Base-by-base conservation (phyloP, 1,284 basidiomycete genomes). In the Tilletiopsis washingtonensis region DNA sequence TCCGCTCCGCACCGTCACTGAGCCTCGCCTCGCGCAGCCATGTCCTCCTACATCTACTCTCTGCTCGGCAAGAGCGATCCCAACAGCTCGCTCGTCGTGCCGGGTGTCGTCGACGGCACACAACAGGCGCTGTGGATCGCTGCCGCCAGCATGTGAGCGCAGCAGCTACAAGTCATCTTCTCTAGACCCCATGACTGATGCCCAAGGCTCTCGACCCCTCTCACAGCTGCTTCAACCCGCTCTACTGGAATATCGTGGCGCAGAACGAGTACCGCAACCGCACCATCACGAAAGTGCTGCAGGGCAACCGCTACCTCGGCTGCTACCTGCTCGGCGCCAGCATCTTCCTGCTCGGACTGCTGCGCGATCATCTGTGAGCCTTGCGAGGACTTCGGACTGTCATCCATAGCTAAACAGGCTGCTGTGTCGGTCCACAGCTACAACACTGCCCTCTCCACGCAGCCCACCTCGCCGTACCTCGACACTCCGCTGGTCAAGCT, bases 231-330 rank as follows among this genome's bases (percentile, higher is more conserved):
- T 45, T 45, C 34, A 54, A 54, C 45, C 52, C 52, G 11, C 41
- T 50, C 42, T 91, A 87, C 62, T 97, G 91, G 93, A 97, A 97
- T 76, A 83, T 91, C 55, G 83, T 91, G 29, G 91, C 91, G 23
- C 84, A 84, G 53, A 90, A 93, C 77, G 91, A 74, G 51, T 70
- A 74, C 49, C 61, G 56, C 53, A 60, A 67, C 49, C 59, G 61
- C 47, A 69, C 69, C 11, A 66, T 74, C 44, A 72, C 72, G 39
- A 59, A 58, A 39, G 4, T 65, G 14, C 60, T 70, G 7, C 61
- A 69, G 26, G 63, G 65, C 21, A 50, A 59, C 20, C 40, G 60
- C 11, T 80, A 81, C 50, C 71, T 81, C 45, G 93, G 89, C 3
- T 91, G 88, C 74, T 97, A 97, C 76, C 82, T 86, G 71, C 81